These are phyloP conservation scores for Cicer arietinum DNA, from an alignment of 306 rosid species.

Conservation along the genomic window DNA sequence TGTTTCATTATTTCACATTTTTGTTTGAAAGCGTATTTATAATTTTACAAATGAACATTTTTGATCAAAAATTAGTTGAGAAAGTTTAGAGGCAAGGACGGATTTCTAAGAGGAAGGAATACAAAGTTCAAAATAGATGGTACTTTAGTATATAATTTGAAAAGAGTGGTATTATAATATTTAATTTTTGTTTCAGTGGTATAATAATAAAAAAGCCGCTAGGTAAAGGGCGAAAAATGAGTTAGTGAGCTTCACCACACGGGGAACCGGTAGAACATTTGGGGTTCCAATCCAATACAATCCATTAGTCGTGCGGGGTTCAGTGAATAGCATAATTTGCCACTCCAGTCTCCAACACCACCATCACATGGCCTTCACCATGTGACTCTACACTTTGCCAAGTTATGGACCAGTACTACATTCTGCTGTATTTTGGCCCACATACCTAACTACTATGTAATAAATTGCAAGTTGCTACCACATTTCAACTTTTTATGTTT, in stretches of 20 bases:
- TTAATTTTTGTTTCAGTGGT: too few relatives aligned
- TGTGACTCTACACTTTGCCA: neutral
- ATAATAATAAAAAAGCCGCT: too few relatives aligned
- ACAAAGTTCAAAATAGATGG: too few relatives aligned
- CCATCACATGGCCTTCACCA: slow-evolving; percentile 57
- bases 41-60: too few relatives aligned
- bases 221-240: too few relatives aligned
- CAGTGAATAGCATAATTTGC: slow-evolving; percentile 37
- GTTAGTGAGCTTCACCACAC: slow-evolving; percentile 47
- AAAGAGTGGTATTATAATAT: too few relatives aligned
- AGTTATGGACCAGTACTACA: slow-evolving; percentile 42
- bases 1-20: too few relatives aligned
- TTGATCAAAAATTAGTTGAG: too few relatives aligned
- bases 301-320: slow-evolving; percentile 43
- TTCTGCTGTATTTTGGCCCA: slow-evolving; percentile 49
- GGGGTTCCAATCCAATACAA: slow-evolving; percentile 19
- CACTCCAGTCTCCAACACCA: slow-evolving; percentile 20
- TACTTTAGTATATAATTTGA: too few relatives aligned
- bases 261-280: slow-evolving; percentile 29
- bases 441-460: slow-evolving; percentile 49
- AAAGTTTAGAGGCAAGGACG: too few relatives aligned
- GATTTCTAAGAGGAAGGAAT: too few relatives aligned
- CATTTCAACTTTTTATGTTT: slow-evolving; percentile 41
- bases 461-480: slow-evolving; percentile 45
- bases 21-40: too few relatives aligned